Base-by-base conservation (phyloP, 148 eudicot genomes). In the Amaranthus hypochondriacus region DNA sequence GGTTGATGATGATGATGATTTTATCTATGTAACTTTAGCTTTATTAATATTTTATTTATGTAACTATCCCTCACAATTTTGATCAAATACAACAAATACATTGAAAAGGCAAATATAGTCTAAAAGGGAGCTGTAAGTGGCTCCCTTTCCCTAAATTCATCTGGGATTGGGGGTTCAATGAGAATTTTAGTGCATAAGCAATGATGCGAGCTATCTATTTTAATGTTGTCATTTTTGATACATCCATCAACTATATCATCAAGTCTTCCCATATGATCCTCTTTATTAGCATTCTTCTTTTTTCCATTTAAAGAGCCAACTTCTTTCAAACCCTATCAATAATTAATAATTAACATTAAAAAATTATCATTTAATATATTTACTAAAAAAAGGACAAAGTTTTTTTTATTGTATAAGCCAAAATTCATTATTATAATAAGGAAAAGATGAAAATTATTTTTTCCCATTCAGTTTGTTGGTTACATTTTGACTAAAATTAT, bases 91-190 rank as follows among this genome's bases (percentile, higher is more conserved):
- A 28, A 28, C 1, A 28, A 28, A 28, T 28, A 28, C 39, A 28
- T 28, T 28, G 39, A 28, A 28, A 28, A 28, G 1, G 2, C 39
- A 28, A 28, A 28, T 2, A 28, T 28, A 68, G 44, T 9, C 56
- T 76, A 80, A 12, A 80, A 80, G 5, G 83, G 83, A 13, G 83
- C 79, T 4, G 83, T 76, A 42, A 67, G 72, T 51, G 83, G 83
- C 65, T 76, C 76, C 48, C 43, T 70, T 2, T 54, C 73, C 5
- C 8, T 18, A 78, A 59, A 46, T 47, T 73, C 77, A 62, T 73
- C 73, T 18, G 76, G 79, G 9, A 73, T 69, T 18, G 76, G 79
- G 9, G 76, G 67, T 5, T 80, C 48, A 48, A 76, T 54, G 13
- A 80, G 18, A 14, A 57, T 5, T 39, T 10, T 54, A 21, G 64